Percentiles rank a stretch among this genome's conserved stretches.
Conservation (phyloP, 805 yeast genomes). For the Candida krabiensis region DNA sequence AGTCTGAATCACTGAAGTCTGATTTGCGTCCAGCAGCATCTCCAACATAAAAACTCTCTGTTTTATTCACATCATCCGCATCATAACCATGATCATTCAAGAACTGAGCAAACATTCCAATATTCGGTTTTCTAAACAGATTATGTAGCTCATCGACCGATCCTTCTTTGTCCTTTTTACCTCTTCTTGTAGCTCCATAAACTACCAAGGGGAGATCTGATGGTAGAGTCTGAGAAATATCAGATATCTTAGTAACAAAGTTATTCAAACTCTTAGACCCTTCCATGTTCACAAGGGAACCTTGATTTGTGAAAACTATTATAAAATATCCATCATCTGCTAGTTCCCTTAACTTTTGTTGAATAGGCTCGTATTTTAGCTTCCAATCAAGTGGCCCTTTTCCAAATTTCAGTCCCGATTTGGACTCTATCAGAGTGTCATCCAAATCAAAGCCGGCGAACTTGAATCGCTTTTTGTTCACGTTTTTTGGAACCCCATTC, state of each 20-base stretch:
- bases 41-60: constrained; percentile 71
- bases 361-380: constrained; percentile 40
- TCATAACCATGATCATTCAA: constrained; percentile 36
- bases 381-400: constrained; percentile 72
- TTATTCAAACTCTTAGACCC: constrained; percentile 35
- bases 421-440: constrained; percentile 69
- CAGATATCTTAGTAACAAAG: constrained; percentile 43
- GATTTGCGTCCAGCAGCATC: constrained; percentile 88
- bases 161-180: constrained; percentile 28
- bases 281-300: constrained; percentile 51
- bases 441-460: constrained; percentile 85
- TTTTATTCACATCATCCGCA: constrained; percentile 37
- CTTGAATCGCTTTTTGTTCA: constrained; percentile 23
- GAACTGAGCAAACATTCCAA: constrained; percentile 74
- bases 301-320: constrained; percentile 87
- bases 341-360: constrained; percentile 26
- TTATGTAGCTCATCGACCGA: constrained; percentile 36
- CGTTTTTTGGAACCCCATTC: neutral
- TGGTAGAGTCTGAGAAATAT: constrained; percentile 31
- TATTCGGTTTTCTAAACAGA: constrained; percentile 66
- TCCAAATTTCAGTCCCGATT: constrained; percentile 60
- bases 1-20: constrained; percentile 84
- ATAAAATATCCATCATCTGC: constrained; percentile 28
- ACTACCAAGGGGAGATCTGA: constrained; percentile 38
- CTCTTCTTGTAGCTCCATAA: constrained; percentile 64